Conservation (phyloP, 225 moss, liverwort and hornwort genomes). For the Asterella californica region DNA sequence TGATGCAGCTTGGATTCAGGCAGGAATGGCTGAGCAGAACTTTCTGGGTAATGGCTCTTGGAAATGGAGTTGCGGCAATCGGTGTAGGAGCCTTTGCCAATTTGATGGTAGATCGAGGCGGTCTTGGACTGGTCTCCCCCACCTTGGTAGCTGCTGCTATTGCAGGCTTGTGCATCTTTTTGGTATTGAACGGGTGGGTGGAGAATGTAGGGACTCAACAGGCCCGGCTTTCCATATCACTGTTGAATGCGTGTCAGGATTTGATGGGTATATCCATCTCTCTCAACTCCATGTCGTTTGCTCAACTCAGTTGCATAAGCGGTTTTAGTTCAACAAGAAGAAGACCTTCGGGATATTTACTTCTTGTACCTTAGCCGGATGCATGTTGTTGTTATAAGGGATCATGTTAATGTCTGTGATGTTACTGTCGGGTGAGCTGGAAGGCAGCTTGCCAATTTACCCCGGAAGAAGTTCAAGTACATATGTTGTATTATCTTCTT, state of each 20-base stretch:
- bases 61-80: slow-evolving; percentile 42
- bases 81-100: slow-evolving; percentile 58
- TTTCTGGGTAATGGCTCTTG: slow-evolving; percentile 83
- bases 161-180: slow-evolving; percentile 42
- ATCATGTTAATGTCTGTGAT: no score
- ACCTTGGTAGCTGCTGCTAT: slow-evolving; percentile 49
- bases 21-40: slow-evolving; percentile 84
- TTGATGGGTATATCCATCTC: slow-evolving; percentile 43
- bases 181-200: slow-evolving; percentile 45
- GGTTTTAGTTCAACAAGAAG: background rate
- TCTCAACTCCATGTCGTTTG: background rate
- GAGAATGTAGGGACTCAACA: slow-evolving; percentile 57
- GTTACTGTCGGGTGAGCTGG: no score
- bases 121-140: slow-evolving; percentile 54
- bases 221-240: slow-evolving; percentile 40
- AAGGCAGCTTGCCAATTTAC: no score
- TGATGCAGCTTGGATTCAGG: slow-evolving; percentile 66
- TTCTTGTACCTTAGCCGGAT: background rate
- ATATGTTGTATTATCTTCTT: no score
- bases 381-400: background rate
- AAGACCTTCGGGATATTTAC: background rate
- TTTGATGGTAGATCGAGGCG: slow-evolving; percentile 44
- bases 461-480: no score
- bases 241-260: slow-evolving; percentile 48
- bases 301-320: background rate